Evolutionary conservation across 345 rosid species (phyloP), one percentile per base, ranked within the genome.

Genomic region (Passiflora organensis): DNA sequence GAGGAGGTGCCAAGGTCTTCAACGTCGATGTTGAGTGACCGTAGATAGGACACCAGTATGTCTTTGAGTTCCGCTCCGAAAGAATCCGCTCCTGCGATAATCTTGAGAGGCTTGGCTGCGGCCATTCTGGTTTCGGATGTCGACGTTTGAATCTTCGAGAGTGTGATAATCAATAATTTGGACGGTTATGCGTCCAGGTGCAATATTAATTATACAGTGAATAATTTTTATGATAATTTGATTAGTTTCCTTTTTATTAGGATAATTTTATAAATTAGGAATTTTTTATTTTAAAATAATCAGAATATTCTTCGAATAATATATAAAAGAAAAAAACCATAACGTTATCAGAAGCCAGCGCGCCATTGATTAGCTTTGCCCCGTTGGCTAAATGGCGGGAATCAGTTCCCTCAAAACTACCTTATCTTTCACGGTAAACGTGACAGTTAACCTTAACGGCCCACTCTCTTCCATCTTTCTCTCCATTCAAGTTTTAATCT

Each of bases 1-100:
- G 86, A 72, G 54, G 83, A 66, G 11, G 81, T 80, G 64, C 95
- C 91, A 55, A 82, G 87, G 70, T 87, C 97, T 17, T 91, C 89
- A 6, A 91, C 96, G 28, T 76, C 81, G 51, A 87, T 71, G 73
- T 79, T 71, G 76, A 87, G 89, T 48, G 89, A 80, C 6, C 82
- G 85, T 64, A 91, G 81, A 74, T 83, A 86, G 34, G 80, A 42
- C 23, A 85, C 75, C 38, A 87, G 72, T 13, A 84, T 75, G 52
- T 87, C 91, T 60, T 87, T 87, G 39, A 91, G 81, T 3, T 53
- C 70, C 13, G 74, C 62, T 15, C 98, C 95, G 41, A 75, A 83
- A 0, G 75, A 58, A 15, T 91, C 98, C 2, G 96, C 86, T 32
- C 88, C 96, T 16, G 87, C 70, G 22, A 90, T 66, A 59, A 87